phyloP scores from a whole-genome alignment of 805 yeast species.

The Soucietia sequanensis region DNA sequence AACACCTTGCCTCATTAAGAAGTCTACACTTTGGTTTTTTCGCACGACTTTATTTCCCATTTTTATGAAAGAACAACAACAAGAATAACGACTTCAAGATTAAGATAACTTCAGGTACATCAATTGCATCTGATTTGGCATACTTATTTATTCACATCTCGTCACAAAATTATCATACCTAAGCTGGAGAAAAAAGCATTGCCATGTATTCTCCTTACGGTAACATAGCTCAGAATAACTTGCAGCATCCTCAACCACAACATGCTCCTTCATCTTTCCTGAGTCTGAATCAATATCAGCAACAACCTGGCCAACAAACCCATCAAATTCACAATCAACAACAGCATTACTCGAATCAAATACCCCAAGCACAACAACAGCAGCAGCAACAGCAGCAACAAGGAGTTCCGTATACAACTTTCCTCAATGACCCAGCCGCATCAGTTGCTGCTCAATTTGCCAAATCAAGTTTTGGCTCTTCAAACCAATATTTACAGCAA shows the following conservation, averaged over 20 bases:
- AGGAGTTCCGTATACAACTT: conserved; percentile 23
- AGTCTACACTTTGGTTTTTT: no score
- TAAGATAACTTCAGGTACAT: no score
- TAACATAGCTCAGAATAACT: conserved; percentile 19
- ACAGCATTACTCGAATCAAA: conserved; percentile 27
- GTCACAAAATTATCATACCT: not conserved
- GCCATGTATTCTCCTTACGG: conserved; percentile 43
- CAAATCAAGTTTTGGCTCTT: conserved; percentile 76
- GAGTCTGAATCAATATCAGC: not conserved
- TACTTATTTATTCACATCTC: no score
- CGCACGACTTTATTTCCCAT: no score
- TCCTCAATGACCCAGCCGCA: conserved; percentile 77
- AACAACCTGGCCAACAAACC: conserved; percentile 8
- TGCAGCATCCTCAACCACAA: conserved; percentile 33
- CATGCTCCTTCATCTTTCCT: conserved; percentile 11
- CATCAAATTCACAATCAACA: conserved; percentile 10
- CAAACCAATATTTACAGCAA: conserved; percentile 75
- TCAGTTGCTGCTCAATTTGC: conserved; percentile 88
- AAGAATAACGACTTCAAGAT: no score
- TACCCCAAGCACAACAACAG: conserved; percentile 14
- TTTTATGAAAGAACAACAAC: no score
- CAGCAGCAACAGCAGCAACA: conserved; percentile 13
- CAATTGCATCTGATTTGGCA: no score
- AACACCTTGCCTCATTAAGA: no score
- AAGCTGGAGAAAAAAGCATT: not conserved